Base-by-base conservation (phyloP, 192 early-diverging fungal species). In the Phycomyces nitens region DNA sequence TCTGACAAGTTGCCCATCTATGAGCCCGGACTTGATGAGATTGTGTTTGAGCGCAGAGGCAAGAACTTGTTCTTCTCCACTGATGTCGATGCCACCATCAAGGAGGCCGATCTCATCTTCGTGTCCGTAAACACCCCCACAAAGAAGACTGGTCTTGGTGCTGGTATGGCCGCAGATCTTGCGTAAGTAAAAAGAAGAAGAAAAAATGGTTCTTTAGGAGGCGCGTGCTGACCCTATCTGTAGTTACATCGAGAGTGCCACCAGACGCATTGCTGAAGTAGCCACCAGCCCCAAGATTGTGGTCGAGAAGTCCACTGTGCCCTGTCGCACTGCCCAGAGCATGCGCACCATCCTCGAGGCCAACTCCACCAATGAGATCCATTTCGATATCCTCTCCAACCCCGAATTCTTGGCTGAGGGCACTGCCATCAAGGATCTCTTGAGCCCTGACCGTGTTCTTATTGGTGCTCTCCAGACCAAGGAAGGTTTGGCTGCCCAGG, bases 331-430 rank as follows among this genome's bases (percentile, higher is more conserved):
- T 27, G 91, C 93, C 18, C 82, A 92, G 56, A 77, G 80, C 66
- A 89, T 97, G 81, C 82, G 89, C 53, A 82, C 84, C 38, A 94
- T 93, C 24, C 80, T 95, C 10, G 87, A 89, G 43, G 84, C 91
- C 54, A 94, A 93, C 70, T 82, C 76, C 8, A 79, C 62, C 21
- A 69, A 75, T 12, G 78, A 80, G 40, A 85, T 94, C 27, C 75
- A 75, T 16, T 95, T 97, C 68, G 85, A 89, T 60, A 93, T 97
- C 52, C 82, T 97, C 49, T 92, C 93, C 16, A 97, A 97, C 75
- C 95, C 95, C 16, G 95, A 97, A 80, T 97, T 97, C 74, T 81
- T 97, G 59, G 92, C 93, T 61, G 95, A 97, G 75, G 95, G 93
- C 40, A 93, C 93, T 12, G 93, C 93, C 21, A 85, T 95, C 55